Conservation (phyloP, 176 grass and related monocot species). For the Zoysia japonica region DNA sequence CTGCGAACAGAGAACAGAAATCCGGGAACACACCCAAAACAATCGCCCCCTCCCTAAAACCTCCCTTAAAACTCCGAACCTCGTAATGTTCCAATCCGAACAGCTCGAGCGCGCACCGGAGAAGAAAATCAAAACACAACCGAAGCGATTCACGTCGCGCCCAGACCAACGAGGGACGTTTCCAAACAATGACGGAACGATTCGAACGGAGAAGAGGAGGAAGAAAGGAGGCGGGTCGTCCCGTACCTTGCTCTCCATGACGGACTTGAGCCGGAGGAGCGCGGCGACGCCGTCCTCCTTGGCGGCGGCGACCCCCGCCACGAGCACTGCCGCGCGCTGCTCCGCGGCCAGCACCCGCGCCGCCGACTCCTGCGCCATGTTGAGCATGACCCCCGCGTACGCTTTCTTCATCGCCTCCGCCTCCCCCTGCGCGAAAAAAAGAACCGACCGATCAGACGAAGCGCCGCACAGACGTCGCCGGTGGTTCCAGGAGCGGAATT, state of each 20-base stretch:
- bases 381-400: constrained; percentile 85
- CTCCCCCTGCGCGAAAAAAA: constrained; percentile 23
- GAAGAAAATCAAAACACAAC: constrained; percentile 4
- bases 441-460: constrained; percentile 2
- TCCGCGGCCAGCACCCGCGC: constrained; percentile 84
- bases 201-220: not conserved
- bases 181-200: not conserved
- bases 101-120: not conserved
- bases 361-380: constrained; percentile 81
- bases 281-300: constrained; percentile 60
- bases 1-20: constrained; percentile 9
- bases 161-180: not conserved
- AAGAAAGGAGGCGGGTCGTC: not conserved
- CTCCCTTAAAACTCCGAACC: constrained; percentile 21
- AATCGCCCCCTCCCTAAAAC: constrained; percentile 22
- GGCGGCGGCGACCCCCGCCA: constrained; percentile 26
- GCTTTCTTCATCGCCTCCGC: constrained; percentile 53
- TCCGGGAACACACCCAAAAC: constrained; percentile 20
- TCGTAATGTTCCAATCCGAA: constrained; percentile 15
- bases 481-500: constrained; percentile 24
- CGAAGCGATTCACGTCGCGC: not conserved
- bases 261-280: constrained; percentile 53
- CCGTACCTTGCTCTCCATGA: constrained; percentile 60
- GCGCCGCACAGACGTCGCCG: too few relatives aligned
- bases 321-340: constrained; percentile 47